Percentiles rank a stretch among this genome's conserved stretches.
Evolutionary conservation across 352 stramenopile genomes (phyloP).

Genomic region (Pythium brassicae): DNA sequence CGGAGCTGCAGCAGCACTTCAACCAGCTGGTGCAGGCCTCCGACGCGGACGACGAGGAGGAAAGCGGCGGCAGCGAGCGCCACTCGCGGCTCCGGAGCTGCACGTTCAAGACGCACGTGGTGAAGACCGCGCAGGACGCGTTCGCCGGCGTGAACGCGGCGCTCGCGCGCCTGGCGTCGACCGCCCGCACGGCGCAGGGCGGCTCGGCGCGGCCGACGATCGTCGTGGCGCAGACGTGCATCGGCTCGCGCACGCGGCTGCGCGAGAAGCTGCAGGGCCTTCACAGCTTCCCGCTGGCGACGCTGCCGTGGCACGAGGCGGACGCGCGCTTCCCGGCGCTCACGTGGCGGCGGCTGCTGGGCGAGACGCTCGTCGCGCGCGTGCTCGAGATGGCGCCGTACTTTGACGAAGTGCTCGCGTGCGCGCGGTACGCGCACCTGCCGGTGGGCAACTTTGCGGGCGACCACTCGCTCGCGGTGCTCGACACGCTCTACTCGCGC

Average conservation of each 20-base stretch:
- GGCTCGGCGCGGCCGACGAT: constrained; percentile 68
- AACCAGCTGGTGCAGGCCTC: constrained; percentile 39
- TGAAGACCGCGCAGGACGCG: constrained; percentile 72
- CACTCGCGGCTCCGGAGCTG: no score
- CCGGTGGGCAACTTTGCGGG: constrained; percentile 93
- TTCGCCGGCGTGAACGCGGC: constrained; percentile 85
- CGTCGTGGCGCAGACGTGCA: constrained; percentile 80
- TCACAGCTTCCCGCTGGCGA: constrained; percentile 91
- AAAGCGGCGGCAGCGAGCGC: constrained; percentile 23
- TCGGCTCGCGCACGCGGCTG: constrained; percentile 54
- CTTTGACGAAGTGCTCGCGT: constrained; percentile 87
- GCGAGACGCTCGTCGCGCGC: constrained; percentile 67
- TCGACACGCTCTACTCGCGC: constrained; percentile 92
- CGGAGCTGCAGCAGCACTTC: constrained; percentile 52
- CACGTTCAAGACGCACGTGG: constrained; percentile 63
- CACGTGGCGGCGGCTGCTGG: constrained; percentile 91
- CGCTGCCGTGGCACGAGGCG: constrained; percentile 80
- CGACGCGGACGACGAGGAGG: constrained; percentile 21
- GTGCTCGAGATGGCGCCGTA: constrained; percentile 85
- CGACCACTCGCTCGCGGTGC: constrained; percentile 89
- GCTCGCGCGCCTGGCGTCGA: constrained; percentile 76
- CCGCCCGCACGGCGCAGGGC: constrained; percentile 78
- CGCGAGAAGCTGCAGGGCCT: constrained; percentile 84
- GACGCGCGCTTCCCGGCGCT: constrained; percentile 86
- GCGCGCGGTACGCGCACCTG: constrained; percentile 88